A percentile compares a stretch with the other conserved stretches of the same genome.
Conservation (phyloP, 306 rosid genomes). For the Fragaria ananassa region DNA sequence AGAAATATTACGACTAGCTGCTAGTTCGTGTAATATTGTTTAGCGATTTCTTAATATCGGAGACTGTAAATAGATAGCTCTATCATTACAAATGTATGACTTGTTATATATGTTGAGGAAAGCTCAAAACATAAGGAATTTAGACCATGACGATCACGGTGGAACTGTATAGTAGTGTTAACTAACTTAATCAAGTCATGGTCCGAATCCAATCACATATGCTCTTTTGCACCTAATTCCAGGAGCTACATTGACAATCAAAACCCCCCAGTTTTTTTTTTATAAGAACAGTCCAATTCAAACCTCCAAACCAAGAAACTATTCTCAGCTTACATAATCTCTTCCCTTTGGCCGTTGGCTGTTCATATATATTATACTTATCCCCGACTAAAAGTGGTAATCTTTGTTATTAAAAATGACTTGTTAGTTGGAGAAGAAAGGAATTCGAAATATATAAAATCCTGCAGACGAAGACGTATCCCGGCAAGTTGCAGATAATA, state of each 20-base stretch:
- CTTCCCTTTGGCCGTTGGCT: neutral
- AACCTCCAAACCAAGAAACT: neutral
- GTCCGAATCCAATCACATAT: neutral
- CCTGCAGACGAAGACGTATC: neutral
- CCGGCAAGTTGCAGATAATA: constrained; percentile 4
- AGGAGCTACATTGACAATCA: neutral
- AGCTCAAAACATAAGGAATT: no score
- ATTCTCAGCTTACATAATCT: neutral
- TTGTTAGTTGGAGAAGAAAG: neutral
- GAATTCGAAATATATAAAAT: neutral
- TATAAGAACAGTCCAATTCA: neutral
- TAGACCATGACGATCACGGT: no score
- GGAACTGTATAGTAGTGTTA: neutral
- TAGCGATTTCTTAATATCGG: no score
- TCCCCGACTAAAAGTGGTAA: neutral
- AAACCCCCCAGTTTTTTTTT: neutral
- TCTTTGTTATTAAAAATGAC: neutral
- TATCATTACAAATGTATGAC: no score
- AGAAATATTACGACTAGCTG: no score
- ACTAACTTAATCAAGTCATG: no score
- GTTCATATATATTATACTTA: neutral
- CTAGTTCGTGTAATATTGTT: no score
- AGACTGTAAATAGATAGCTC: no score
- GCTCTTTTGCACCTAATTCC: neutral
- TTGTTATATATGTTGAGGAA: no score